phyloP scores from a whole-genome alignment of 2,329 filamentous ascomycete genomes.

The Dryadomyces quercivorus region DNA sequence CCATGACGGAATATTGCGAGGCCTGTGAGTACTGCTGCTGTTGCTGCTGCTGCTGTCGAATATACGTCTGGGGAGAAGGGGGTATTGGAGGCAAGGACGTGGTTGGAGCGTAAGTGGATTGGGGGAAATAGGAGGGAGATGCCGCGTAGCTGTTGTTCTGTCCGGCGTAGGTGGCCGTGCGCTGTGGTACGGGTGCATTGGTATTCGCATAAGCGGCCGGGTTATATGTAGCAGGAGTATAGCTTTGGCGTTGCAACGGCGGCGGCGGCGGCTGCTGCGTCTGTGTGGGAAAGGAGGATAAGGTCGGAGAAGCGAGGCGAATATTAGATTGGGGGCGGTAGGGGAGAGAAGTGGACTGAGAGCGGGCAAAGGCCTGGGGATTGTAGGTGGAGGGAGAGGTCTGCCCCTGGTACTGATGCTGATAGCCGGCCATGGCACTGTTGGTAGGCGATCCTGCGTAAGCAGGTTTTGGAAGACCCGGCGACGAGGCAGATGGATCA shows the following conservation, averaged over 20 bases:
- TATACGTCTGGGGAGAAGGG: slow-evolving; percentile 4
- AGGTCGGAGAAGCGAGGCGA: slow-evolving; percentile 25
- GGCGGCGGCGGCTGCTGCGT: background rate
- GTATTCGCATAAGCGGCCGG: slow-evolving; percentile 45
- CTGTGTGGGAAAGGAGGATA: slow-evolving; percentile 17
- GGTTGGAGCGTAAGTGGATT: background rate
- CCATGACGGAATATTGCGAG: slow-evolving; percentile 6
- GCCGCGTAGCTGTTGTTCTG: slow-evolving; percentile 30
- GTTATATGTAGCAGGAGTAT: slow-evolving; percentile 39
- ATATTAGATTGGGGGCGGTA: slow-evolving; percentile 20
- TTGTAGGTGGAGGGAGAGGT: slow-evolving; percentile 51
- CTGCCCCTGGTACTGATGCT: slow-evolving; percentile 37
- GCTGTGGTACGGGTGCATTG: slow-evolving; percentile 28
- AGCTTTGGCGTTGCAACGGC: slow-evolving; percentile 20
- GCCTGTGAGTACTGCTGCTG: background rate
- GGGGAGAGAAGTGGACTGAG: slow-evolving; percentile 39
- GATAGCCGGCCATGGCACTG: slow-evolving; percentile 36
- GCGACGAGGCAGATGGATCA: slow-evolving; percentile 11
- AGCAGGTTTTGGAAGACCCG: slow-evolving; percentile 17
- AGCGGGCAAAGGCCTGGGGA: slow-evolving; percentile 49
- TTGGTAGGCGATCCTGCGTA: slow-evolving; percentile 25
- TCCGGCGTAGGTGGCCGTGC: slow-evolving; percentile 37
- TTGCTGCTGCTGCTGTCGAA: slow-evolving; percentile 6
- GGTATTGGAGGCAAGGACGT: background rate
- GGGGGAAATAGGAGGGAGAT: slow-evolving; percentile 8